A percentile compares a stretch with the other conserved stretches of the same genome.
phyloP scores from a whole-genome alignment of 75 land plant species.

The Pseudotsuga menziesii region DNA sequence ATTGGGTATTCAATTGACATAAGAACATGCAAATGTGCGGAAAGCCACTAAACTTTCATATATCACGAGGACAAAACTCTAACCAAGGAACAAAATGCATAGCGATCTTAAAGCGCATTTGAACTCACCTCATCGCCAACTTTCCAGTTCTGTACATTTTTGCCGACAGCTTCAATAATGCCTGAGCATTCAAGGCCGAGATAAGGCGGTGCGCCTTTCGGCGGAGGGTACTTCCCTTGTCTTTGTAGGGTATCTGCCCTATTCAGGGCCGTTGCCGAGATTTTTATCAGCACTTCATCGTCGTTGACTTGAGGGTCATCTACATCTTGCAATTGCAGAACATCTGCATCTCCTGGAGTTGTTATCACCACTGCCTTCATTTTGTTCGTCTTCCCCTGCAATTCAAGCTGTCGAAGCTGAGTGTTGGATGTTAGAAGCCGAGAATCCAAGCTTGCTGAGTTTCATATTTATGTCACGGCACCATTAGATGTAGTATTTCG shows the following conservation, averaged over 20 bases:
- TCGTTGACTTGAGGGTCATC: slow-evolving; percentile 52
- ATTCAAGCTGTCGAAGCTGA: too few relatives aligned
- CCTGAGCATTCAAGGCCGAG: slow-evolving; percentile 98
- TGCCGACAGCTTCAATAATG: slow-evolving; percentile 61
- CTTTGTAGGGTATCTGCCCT: slow-evolving; percentile 81
- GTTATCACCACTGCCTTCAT: slow-evolving; percentile 87
- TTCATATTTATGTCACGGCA: too few relatives aligned
- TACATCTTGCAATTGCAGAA: slow-evolving; percentile 58
- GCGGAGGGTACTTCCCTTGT: slow-evolving; percentile 63
- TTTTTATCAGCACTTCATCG: slow-evolving; percentile 69
- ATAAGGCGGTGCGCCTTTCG: slow-evolving; percentile 59
- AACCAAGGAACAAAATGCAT: too few relatives aligned
- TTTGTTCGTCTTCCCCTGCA: not conserved
- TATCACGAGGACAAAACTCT: too few relatives aligned
- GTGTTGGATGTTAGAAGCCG: too few relatives aligned
- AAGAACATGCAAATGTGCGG: too few relatives aligned
- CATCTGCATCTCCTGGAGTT: slow-evolving; percentile 58
- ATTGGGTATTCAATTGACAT: too few relatives aligned
- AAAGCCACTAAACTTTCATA: too few relatives aligned
- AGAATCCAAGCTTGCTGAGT: too few relatives aligned
- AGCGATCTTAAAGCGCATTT: too few relatives aligned
- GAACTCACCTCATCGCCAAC: slow-evolving; percentile 79
- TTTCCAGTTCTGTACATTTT: slow-evolving; percentile 63
- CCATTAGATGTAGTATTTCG: too few relatives aligned
- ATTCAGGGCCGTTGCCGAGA: slow-evolving; percentile 73